Conservation (phyloP, 2,329 filamentous ascomycete species). For the Hymenoscyphus fructigenus region DNA sequence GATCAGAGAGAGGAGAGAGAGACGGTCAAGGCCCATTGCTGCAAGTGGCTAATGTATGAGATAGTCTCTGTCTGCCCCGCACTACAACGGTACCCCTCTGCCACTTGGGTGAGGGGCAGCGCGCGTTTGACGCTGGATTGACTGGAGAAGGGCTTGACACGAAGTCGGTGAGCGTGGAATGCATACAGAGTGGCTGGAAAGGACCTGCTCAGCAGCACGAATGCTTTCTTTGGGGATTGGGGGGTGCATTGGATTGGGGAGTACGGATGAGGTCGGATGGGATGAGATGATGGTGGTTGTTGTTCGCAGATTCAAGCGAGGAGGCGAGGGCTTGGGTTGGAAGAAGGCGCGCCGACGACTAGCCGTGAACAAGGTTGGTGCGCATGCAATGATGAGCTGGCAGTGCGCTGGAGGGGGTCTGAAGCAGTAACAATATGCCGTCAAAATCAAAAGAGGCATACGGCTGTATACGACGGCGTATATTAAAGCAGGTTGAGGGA, state of each 20-base stretch:
- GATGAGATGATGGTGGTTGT: not conserved
- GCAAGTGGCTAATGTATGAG: slow-evolving; percentile 26
- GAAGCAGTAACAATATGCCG: slow-evolving; percentile 49
- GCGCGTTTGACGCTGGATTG: slow-evolving; percentile 32
- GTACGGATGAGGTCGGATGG: not conserved
- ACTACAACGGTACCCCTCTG: slow-evolving; percentile 32
- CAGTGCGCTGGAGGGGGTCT: slow-evolving; percentile 60
- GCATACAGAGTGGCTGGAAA: slow-evolving; percentile 38
- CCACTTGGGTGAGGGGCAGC: slow-evolving; percentile 22
- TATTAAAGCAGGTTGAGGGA: slow-evolving; percentile 29
- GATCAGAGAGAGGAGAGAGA: slow-evolving; percentile 10
- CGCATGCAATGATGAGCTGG: slow-evolving; percentile 78
- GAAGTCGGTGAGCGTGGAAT: slow-evolving; percentile 39
- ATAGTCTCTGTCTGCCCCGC: slow-evolving; percentile 30
- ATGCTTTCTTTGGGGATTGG: slow-evolving; percentile 7
- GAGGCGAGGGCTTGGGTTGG: not conserved
- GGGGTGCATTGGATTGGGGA: not conserved
- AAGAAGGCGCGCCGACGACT: slow-evolving; percentile 30
- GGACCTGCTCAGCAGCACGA: slow-evolving; percentile 20
- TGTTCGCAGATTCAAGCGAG: slow-evolving; percentile 5
- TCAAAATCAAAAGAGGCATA: slow-evolving; percentile 41
- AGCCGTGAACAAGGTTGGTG: slow-evolving; percentile 38
- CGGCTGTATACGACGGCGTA: slow-evolving; percentile 36
- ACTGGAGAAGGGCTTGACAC: slow-evolving; percentile 40
- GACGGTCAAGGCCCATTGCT: slow-evolving; percentile 19